phyloP scores from a whole-genome alignment of 805 yeast species.

The Monosporozyma aerobia region DNA sequence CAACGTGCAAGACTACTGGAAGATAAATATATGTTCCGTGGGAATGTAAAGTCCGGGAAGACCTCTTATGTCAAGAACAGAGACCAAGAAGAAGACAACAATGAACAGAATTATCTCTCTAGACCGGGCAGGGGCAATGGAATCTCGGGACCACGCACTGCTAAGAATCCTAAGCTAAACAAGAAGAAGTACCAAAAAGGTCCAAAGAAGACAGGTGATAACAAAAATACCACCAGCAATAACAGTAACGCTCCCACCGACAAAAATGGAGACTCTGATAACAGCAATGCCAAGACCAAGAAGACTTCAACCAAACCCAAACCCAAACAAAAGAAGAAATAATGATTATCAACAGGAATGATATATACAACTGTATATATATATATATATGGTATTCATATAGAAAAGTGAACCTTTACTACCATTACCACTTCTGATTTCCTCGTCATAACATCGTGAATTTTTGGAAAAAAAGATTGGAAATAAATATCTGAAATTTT shows the following conservation, averaged over 20 bases:
- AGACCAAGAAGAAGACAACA: neutral
- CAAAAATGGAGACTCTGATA: neutral
- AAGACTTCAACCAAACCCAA: neutral
- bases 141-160: neutral
- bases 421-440: neutral
- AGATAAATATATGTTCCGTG: slow-evolving; percentile 46
- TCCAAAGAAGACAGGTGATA: neutral
- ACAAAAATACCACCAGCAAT: neutral
- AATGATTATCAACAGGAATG: neutral
- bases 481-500: neutral
- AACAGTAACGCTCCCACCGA: neutral
- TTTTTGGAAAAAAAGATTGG: neutral
- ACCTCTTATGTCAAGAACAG: slow-evolving; percentile 24
- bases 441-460: too few species aligned
- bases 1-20: slow-evolving; percentile 52
- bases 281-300: neutral
- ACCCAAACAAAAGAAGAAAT: neutral
- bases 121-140: neutral
- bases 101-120: neutral
- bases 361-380: neutral
- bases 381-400: neutral
- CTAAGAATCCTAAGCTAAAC: neutral
- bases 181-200: slow-evolving; percentile 2
- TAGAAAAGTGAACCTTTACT: neutral
- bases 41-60: slow-evolving; percentile 29